Base-by-base conservation (phyloP, 768 basidiomycete species). In the Psilocybe cubensis region DNA sequence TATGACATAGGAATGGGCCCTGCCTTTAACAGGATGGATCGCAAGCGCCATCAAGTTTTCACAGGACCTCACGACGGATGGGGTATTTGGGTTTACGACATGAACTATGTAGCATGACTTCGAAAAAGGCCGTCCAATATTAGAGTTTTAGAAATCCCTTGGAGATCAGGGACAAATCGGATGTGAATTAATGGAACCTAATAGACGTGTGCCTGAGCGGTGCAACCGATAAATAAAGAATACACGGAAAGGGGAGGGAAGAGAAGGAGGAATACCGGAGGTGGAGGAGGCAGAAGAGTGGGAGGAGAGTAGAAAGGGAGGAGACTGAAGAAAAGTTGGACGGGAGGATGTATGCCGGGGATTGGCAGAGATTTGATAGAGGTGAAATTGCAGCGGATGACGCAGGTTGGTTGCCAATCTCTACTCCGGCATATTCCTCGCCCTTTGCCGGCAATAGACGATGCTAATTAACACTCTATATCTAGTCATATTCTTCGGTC, bases 61-160 rank as follows among this genome's bases (percentile, higher is more conserved):
- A 61, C 67, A 69, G 68, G 68, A 66, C n/a, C 59, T 68, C 63
- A 67, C 70, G 65, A 73, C 72, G 71, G 74, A 79, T 77, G 75
- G 74, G 72, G 72, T 53, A 57, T 65, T 48, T 72, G 66, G 60
- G 52, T 59, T 77, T 74, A 78, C 74, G 74, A 71, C 74, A 79
- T 69, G 65, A 45, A 65, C 67, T 62, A 61, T n/a, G n/a, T 60
- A 66, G 66, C 65, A 64, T 70, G 67, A 66, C 63, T 65, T 63
- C 63, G 58, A 59, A 63, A 69, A 52, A 66, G 64, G 68, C 70
- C 72, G 72, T 68, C 70, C 72, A 72, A 74, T 76, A 70, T 71
- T 74, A 81, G 75, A 79, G 77, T 80, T 80, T 81, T 81, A 78
- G 74, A 71, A 75, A 75, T 72, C 65, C 65, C 68, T 70, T 70